Base-by-base conservation (phyloP, 106 monocot genomes). In the Dendrobium nobile region DNA sequence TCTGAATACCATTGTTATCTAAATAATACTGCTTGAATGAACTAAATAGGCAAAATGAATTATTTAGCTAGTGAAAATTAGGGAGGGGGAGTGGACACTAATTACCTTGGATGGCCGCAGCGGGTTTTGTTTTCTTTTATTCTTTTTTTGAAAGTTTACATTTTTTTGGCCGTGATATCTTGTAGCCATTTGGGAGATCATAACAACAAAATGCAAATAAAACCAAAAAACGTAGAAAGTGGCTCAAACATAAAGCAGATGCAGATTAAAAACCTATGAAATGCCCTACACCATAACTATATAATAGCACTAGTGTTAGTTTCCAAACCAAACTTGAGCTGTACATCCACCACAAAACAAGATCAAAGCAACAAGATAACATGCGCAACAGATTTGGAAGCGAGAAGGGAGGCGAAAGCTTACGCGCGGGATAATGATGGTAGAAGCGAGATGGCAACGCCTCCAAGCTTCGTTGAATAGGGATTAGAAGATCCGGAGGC, bases 401-500 rank as follows among this genome's bases (percentile, higher is more conserved):
- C 85, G 67, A 82, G 86, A 51, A 61, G 45, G 72, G 41, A 2
- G 51, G 73, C 9, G 11, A 54, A 28, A 41, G 41, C 19, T 83
- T 70, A 83, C 83, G 78, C 67, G 83, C 41, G 51, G 83, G 73
- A 84, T 79, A 67, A 16, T 54, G 22, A 78, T 78, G 65, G 78
- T 72, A 83, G 78, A 41, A 58, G 15, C 78, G 56, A 72, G 83
- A 72, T 2, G 9, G 61, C 84, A 88, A 19, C 28, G 83, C 54
- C 4, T 78, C 83, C 68, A 89, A 86, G 86, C 91, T 91, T 78
- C 85, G 68, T 24, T 87, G 79, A 40, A 94, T 82, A 8, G 91
- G 85, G 44, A 91, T 64, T 11, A 91, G 85, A 67, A 91, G 91
- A 79, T 88, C 89, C 24, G 89, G 83, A 0, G 94, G 94, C 43